Evolutionary conservation across 257 asterid genomes (phyloP).

Genomic region (Gardenia jasminoides): DNA sequence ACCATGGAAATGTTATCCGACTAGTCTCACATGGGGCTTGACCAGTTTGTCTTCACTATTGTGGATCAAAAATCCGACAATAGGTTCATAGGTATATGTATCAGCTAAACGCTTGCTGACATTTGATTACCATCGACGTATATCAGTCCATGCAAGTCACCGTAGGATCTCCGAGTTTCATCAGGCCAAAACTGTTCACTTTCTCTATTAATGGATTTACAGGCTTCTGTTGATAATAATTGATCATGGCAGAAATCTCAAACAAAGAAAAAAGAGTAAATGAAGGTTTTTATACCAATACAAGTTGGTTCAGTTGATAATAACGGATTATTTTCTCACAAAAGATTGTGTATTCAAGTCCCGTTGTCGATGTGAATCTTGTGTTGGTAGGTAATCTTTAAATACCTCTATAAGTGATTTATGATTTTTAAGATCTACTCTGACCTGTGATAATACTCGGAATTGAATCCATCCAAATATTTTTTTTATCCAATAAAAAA

Average conservation of each 20-base stretch:
- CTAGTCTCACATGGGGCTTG: constrained; percentile 2
- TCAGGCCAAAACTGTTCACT: background rate
- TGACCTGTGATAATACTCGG: too few species aligned
- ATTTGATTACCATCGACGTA: background rate
- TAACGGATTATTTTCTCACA: too few species aligned
- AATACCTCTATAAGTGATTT: too few species aligned
- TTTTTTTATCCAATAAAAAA: too few species aligned
- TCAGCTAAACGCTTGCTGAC: background rate
- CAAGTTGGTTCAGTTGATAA: too few species aligned
- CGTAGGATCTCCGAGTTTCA: background rate
- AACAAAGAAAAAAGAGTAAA: background rate
- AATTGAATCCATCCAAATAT: too few species aligned
- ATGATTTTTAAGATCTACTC: too few species aligned
- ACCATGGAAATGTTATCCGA: background rate
- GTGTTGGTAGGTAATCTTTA: too few species aligned
- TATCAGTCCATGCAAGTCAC: background rate
- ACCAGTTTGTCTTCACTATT: background rate
- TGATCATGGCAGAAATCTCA: background rate
- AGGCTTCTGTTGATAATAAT: background rate
- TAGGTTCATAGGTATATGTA: background rate
- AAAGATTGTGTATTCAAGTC: too few species aligned
- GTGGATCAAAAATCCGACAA: background rate
- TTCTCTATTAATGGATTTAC: background rate
- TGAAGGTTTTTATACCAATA: too few species aligned
- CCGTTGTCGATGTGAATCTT: too few species aligned